Base-by-base conservation (phyloP, 2,329 filamentous ascomycete species). In the Ophiostoma himal-ulmi region DNA sequence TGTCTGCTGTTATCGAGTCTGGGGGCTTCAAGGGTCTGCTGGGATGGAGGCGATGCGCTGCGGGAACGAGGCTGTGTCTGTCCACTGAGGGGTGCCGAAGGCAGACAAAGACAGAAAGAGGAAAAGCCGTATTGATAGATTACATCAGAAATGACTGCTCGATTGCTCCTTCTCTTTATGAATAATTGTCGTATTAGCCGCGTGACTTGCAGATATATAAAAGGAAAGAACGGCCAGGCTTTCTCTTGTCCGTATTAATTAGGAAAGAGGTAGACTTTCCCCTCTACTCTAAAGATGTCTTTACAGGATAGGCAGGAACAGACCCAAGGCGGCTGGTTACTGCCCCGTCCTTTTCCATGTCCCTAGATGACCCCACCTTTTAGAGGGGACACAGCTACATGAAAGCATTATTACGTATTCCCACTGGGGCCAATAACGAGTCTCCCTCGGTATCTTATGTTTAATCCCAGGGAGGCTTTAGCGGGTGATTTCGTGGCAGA, bases 21-120 rank as follows among this genome's bases (percentile, higher is more conserved):
- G 41, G 37, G 41, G 44, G 17, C n/a, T 48, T 20, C 5, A 57
- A 11, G 52, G n/a, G n/a, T 22, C 20, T 20, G 41, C 13, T 26
- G 17, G 10, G n/a, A 57, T 57, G 52, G 52, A 57, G 52, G 52
- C 52, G n/a, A 57, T 57, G 52, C 52, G n/a, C 48, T 5, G 57
- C 30, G 30, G 57, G 57, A 64, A 64, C 60, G 60, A 64, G 60
- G 60, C 60, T 64, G 60, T 37, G 60, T 30, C 60, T 64, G 22
- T 11, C 34, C 60, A 64, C 60, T 41, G 39, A 69, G 62, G 34
- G 60, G 60, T 22, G 62, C 30, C 26, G 8, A 64, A 57, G 11
- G 48, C 17, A 48, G 22, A 26, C 11, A 39, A 14, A 48, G 57
- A 13, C 30, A 60, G 22, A 17, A 57, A 57, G n/a, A 20, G 44